Evolutionary conservation across 495 filamentous ascomycete species (phyloP).

Genomic region (Penicillium soppii): DNA sequence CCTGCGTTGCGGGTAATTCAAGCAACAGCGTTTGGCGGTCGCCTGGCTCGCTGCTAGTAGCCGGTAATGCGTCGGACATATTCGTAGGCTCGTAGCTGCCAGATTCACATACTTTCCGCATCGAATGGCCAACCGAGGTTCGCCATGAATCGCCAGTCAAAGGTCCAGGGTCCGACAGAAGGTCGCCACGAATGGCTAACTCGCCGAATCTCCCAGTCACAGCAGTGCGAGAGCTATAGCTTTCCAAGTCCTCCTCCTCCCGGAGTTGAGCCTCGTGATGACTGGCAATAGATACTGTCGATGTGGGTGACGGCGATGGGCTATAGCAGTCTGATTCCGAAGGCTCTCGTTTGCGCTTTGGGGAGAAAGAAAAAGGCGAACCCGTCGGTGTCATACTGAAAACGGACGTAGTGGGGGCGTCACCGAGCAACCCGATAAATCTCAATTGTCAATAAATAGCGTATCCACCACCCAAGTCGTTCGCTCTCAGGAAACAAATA

Average conservation of each 20-base stretch:
- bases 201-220: constrained; percentile 65
- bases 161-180: constrained; percentile 25
- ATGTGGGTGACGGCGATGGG: constrained; percentile 38
- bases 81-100: constrained; percentile 2
- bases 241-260: constrained; percentile 36
- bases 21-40: constrained; percentile 5
- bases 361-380: constrained; percentile 29
- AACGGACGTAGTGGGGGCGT: constrained; percentile 23
- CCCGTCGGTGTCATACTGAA: constrained; percentile 34
- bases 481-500: constrained; percentile 1
- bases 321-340: constrained; percentile 36
- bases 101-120: constrained; percentile 14
- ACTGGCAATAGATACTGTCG: constrained; percentile 32
- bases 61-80: constrained; percentile 22
- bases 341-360: constrained; percentile 43
- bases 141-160: constrained; percentile 16
- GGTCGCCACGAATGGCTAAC: constrained; percentile 55
- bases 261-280: constrained; percentile 34
- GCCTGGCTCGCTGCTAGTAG: constrained; percentile 4
- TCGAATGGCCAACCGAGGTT: constrained; percentile 4
- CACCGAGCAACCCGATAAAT: constrained; percentile 14
- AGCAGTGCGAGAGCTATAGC: constrained; percentile 59
- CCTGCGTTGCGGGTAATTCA: constrained; percentile 2
- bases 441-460: constrained; percentile 3
- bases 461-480: background rate